Conservation (phyloP, 495 filamentous ascomycete species). For the Aspergillus sparsus region DNA sequence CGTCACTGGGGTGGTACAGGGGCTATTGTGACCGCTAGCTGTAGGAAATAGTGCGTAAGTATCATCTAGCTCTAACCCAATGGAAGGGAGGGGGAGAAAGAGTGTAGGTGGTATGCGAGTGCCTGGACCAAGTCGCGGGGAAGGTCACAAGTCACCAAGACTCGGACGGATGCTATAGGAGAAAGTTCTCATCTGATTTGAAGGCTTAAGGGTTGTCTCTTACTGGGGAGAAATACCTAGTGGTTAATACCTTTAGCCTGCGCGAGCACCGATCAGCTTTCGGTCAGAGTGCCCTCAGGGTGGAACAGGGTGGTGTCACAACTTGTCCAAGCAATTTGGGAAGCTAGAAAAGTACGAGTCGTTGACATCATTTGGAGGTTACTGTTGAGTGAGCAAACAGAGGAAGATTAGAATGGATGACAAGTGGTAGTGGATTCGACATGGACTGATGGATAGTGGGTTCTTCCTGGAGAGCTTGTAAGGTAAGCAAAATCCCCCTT, state of each 20-base stretch:
- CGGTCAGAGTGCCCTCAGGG: not conserved
- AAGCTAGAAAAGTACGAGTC: not conserved
- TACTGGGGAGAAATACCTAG: no score
- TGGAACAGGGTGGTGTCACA: constrained; percentile 2
- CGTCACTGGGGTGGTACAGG: constrained; percentile 2
- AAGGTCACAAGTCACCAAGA: not conserved
- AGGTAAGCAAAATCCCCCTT: no score
- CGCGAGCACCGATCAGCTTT: not conserved
- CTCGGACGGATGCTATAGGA: not conserved
- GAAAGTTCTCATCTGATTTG: not conserved
- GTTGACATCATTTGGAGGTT: constrained; percentile 1
- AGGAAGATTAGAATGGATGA: not conserved
- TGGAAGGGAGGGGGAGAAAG: not conserved
- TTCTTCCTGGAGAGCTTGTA: no score
- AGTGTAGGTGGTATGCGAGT: not conserved
- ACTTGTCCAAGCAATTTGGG: not conserved
- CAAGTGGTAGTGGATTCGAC: not conserved
- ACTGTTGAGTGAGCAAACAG: not conserved
- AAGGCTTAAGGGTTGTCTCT: not conserved
- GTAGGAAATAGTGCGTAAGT: not conserved
- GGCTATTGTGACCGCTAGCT: not conserved
- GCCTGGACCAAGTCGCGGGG: not conserved
- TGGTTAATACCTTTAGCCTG: not conserved
- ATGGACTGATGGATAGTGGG: not conserved
- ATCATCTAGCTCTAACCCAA: not conserved